A percentile compares a stretch with the other conserved stretches of the same genome.
These are phyloP conservation scores for Fraxinus cuspidata DNA, from an alignment of 257 asterid species.

Conservation along the genomic window DNA sequence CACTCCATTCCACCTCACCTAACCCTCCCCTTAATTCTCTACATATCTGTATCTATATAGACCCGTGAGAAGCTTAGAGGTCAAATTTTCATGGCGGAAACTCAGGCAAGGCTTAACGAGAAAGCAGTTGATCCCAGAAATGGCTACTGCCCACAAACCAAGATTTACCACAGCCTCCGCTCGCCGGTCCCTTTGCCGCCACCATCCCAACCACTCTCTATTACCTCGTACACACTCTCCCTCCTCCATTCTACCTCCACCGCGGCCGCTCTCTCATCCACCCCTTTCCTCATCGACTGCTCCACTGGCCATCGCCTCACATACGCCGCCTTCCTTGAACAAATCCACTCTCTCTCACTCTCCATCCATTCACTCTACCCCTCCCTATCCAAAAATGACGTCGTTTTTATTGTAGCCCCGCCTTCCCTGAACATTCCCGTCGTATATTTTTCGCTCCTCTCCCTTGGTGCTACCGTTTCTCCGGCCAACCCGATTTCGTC, in stretches of 20 bases:
- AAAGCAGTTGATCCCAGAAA: conserved; percentile 38
- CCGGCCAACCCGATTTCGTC: conserved; percentile 82
- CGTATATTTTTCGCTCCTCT: conserved; percentile 75
- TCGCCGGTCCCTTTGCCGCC: conserved; percentile 64
- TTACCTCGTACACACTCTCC: conserved; percentile 48
- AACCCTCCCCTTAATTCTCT: background rate
- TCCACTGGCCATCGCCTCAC: conserved; percentile 46
- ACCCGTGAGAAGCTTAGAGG: background rate
- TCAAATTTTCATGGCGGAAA: conserved; percentile 40
- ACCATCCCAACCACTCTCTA: conserved; percentile 53
- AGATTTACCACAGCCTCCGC: conserved; percentile 59
- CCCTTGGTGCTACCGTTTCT: conserved; percentile 65
- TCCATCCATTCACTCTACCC: conserved; percentile 46
- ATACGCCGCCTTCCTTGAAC: conserved; percentile 56
- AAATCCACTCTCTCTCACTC: conserved; percentile 53
- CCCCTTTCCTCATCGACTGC: conserved; percentile 72
- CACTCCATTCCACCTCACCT: background rate
- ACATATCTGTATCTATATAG: background rate
- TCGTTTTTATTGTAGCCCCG: conserved; percentile 75
- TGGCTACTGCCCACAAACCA: conserved; percentile 58
- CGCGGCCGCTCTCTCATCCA: conserved; percentile 48
- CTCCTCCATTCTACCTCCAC: conserved; percentile 55
- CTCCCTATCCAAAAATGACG: conserved; percentile 58
- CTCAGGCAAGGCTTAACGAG: background rate
- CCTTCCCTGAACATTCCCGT: conserved; percentile 68